Conservation (phyloP, 768 basidiomycete genomes). For the Terana coerulea region DNA sequence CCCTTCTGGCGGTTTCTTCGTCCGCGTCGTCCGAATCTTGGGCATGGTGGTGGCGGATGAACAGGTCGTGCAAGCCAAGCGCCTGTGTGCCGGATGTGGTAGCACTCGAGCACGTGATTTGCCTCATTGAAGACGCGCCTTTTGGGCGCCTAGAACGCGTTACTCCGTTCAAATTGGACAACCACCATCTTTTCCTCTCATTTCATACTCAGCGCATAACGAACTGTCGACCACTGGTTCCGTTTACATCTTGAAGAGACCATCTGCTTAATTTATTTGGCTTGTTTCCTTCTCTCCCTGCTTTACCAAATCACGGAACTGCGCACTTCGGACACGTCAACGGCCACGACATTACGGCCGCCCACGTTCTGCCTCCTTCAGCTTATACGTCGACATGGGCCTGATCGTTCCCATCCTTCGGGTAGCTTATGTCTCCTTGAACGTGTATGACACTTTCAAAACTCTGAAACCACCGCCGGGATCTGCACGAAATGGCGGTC, state of each 20-base stretch:
- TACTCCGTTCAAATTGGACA: not conserved
- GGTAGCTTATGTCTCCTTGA: constrained; percentile 67
- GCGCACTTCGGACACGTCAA: constrained; percentile 4
- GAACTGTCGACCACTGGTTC: not conserved
- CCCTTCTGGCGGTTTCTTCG: constrained; percentile 93
- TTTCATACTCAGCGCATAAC: not conserved
- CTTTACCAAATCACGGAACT: not conserved
- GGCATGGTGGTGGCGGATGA: constrained; percentile 56
- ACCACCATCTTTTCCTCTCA: not conserved
- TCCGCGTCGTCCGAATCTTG: constrained; percentile 88
- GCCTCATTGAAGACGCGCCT: constrained; percentile 10
- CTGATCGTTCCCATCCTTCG: constrained; percentile 66
- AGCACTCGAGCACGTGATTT: constrained; percentile 11
- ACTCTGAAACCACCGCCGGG: constrained; percentile 65
- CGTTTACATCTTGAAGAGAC: no score
- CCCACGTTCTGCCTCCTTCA: not conserved
- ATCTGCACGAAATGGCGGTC: constrained; percentile 49
- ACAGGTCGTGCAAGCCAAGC: not conserved
- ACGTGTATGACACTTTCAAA: constrained; percentile 84
- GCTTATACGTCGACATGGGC: constrained; percentile 45
- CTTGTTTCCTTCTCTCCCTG: not conserved
- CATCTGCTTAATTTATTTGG: not conserved
- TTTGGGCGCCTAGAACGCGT: constrained; percentile 12
- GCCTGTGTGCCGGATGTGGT: not conserved
- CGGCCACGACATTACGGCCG: not conserved